Base-by-base conservation (phyloP, 2,329 filamentous ascomycete genomes). In the Clarireedia monteithiana region DNA sequence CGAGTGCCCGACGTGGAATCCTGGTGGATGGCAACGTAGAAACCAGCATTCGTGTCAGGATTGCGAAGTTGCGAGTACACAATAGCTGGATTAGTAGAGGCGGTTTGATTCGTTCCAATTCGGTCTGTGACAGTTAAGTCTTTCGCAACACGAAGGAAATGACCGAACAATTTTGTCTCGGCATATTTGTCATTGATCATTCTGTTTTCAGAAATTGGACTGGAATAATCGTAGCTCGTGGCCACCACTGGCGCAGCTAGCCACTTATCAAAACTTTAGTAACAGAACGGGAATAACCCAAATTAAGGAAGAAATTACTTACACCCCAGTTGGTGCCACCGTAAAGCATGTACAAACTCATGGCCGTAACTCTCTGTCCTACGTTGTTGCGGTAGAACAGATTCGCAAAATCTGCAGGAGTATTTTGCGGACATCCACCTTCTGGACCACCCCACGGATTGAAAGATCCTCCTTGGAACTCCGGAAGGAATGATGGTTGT, bases 271-370 rank as follows among this genome's bases (percentile, higher is more conserved):
- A 20, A 48, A 27, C 17, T 17, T 44, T 17, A 44, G 40, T 17
- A 44, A 24, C 27, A 17, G 20, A 20, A 45, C 17, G 7, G 9
- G 17, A 17, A 17, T 42, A 24, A 12, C 23, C 4, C 23, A 5
- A 17, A n/a, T 3, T 14, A 27, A 26, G 27, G 12, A 46, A 20
- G 40, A 12, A 17, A 6, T 12, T 5, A 47, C 44, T 47, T 47
- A 47, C 36, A 14, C 53, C 38, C 81, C 81, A 85, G 59, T 80
- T 84, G 0, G 83, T 85, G 2, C 83, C 83, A 4, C 83, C 83
- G 52, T 77, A 86, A 51, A 83, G 69, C 81, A 86, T 85, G 65
- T 86, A 86, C 2, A 86, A 67, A 30, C 76, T 83, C 54, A 84
- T 75, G 0, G 79, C 80, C 0, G 80, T 82, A 3, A 84, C 75